Percentiles rank a stretch among this genome's conserved stretches.
Evolutionary conservation across 1,139 yeast species (phyloP).

Genomic region (Pichia kudriavzevii): DNA sequence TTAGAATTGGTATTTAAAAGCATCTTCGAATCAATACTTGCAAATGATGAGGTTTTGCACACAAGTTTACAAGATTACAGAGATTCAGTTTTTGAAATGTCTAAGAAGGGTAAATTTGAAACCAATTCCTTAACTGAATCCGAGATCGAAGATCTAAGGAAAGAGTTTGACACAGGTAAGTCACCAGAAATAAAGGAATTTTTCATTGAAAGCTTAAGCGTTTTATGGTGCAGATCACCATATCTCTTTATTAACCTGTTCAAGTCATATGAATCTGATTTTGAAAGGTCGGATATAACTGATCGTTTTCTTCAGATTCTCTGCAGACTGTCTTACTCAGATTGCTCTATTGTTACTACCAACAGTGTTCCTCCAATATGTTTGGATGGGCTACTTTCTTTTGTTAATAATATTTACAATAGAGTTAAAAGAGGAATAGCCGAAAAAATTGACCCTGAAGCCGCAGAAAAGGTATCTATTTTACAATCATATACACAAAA

Average conservation of each 20-base stretch:
- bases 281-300: conserved; percentile 79
- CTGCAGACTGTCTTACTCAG: conserved; percentile 73
- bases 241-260: conserved; percentile 69
- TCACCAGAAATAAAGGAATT: conserved; percentile 56
- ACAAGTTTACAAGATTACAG: conserved; percentile 21
- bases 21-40: conserved; percentile 48
- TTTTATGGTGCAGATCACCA: conserved; percentile 79
- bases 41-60: conserved; percentile 27
- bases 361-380: conserved; percentile 91
- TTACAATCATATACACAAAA: conserved; percentile 50
- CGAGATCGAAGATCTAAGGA: conserved; percentile 21
- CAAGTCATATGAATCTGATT: conserved; percentile 84
- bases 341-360: conserved; percentile 67
- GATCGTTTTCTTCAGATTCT: conserved; percentile 60
- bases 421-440: conserved; percentile 36
- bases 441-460: conserved; percentile 15
- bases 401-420: conserved; percentile 58
- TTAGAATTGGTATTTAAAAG: conserved; percentile 58
- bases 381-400: conserved; percentile 74
- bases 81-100: conserved; percentile 25
- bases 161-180: conserved; percentile 31
- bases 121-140: conserved; percentile 27
- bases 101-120: conserved; percentile 32
- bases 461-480: conserved; percentile 23
- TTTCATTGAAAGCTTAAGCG: conserved; percentile 75